Evolutionary conservation across 225 moss, liverwort and hornwort genomes (phyloP).

Genomic region (Marchantia polymorpha): DNA sequence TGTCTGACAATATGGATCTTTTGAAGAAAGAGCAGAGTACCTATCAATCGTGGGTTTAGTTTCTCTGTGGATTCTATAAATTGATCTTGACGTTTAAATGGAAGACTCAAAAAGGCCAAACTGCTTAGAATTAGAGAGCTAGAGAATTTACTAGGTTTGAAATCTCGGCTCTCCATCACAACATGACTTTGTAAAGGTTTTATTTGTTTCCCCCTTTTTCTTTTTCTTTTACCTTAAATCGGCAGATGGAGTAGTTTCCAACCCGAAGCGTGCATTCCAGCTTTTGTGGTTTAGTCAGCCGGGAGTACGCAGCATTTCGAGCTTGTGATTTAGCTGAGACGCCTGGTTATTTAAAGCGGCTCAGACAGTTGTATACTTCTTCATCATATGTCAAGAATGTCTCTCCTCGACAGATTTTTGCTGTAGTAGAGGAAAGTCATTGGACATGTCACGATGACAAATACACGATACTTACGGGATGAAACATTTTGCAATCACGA

Average conservation of each 20-base stretch:
- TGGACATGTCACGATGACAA: background rate
- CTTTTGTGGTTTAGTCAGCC: background rate
- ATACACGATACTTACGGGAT: slow-evolving; percentile 1
- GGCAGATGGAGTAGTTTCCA: slow-evolving; percentile 7
- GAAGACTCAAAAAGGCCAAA: slow-evolving; percentile 6
- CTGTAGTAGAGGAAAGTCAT: background rate
- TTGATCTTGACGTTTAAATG: background rate
- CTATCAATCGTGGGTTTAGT: background rate
- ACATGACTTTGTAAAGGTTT: slow-evolving; percentile 11
- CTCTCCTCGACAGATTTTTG: background rate
- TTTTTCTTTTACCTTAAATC: background rate
- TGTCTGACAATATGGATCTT: background rate
- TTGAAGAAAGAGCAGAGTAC: background rate
- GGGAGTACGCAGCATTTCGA: background rate
- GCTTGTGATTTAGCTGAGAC: background rate
- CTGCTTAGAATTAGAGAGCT: background rate
- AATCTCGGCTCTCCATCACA: slow-evolving; percentile 2
- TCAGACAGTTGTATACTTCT: slow-evolving; percentile 3
- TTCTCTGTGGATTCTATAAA: background rate
- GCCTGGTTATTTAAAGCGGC: background rate
- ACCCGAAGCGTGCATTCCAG: background rate
- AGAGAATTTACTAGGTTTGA: background rate
- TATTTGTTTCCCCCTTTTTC: background rate
- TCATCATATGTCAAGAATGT: slow-evolving; percentile 9
- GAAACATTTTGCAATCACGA: background rate